Percentiles rank a stretch among this genome's conserved stretches.
phyloP scores from a whole-genome alignment of 2,329 filamentous ascomycete species.

The Neoscytalidium dimidiatum region DNA sequence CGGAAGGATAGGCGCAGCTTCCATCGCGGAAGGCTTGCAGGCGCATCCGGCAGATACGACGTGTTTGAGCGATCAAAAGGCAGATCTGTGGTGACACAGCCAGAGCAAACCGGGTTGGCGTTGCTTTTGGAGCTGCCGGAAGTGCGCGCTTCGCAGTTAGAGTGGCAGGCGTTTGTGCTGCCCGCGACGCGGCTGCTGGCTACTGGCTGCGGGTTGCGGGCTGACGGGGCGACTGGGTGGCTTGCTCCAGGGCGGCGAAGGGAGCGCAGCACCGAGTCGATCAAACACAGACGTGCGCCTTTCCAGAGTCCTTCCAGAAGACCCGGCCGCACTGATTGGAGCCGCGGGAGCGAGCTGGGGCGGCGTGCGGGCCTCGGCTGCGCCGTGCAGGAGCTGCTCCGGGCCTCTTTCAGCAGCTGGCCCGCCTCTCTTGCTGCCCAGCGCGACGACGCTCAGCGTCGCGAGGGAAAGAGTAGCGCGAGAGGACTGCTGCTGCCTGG shows the following conservation, averaged over 20 bases:
- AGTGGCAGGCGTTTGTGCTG: constrained; percentile 9
- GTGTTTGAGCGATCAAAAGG: constrained; percentile 18
- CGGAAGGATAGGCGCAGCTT: constrained; percentile 19
- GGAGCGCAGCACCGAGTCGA: too few species aligned
- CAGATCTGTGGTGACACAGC: constrained; percentile 10
- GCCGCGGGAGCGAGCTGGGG: not conserved
- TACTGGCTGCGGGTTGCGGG: not conserved
- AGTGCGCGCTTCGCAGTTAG: constrained; percentile 10
- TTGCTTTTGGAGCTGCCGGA: constrained; percentile 15
- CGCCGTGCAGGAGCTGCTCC: constrained; percentile 4
- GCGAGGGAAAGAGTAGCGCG: not conserved
- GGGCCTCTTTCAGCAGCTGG: constrained; percentile 2
- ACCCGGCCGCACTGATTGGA: constrained; percentile 10
- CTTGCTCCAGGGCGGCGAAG: too few species aligned
- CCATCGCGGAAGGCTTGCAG: constrained; percentile 19
- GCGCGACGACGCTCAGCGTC: not conserved
- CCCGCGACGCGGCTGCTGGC: not conserved
- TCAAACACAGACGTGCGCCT: constrained; percentile 26
- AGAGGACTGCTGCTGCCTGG: not conserved
- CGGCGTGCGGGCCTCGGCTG: not conserved
- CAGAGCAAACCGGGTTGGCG: constrained; percentile 17
- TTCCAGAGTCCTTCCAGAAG: constrained; percentile 34
- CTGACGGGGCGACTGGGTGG: too few species aligned
- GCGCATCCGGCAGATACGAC: constrained; percentile 19
- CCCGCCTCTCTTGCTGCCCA: constrained; percentile 5